Percentiles rank a stretch among this genome's conserved stretches.
Conservation (phyloP, 805 yeast genomes). For the Ogataea corticis region DNA sequence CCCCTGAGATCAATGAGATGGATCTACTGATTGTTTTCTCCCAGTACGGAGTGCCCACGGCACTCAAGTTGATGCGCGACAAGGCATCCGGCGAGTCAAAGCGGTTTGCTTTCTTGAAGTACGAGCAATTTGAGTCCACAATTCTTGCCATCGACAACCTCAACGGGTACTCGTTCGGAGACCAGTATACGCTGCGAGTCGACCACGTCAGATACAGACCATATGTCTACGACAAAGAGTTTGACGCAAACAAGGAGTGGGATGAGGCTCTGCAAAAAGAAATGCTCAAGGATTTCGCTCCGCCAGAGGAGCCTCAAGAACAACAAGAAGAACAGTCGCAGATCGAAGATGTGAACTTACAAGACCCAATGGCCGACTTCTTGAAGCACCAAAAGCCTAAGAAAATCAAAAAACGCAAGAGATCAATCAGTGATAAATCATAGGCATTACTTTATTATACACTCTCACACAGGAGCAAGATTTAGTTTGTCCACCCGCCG, state of each 20-base stretch:
- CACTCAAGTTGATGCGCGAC: conserved; percentile 68
- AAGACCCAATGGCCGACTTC: conserved; percentile 40
- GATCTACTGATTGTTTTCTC: conserved; percentile 80
- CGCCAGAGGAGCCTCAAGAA: conserved; percentile 34
- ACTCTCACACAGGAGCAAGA: not conserved
- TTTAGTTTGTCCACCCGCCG: conserved; percentile 1
- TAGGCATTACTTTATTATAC: not conserved
- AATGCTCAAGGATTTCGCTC: conserved; percentile 47
- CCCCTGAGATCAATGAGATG: conserved; percentile 64
- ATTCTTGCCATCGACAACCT: conserved; percentile 86
- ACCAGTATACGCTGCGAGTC: conserved; percentile 57
- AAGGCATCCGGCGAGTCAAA: conserved; percentile 60
- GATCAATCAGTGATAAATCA: not conserved
- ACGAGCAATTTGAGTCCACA: conserved; percentile 78
- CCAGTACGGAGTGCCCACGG: conserved; percentile 86
- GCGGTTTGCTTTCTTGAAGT: conserved; percentile 82
- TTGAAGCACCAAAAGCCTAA: conserved; percentile 14
- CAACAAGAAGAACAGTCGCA: conserved; percentile 7
- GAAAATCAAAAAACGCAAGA: not conserved
- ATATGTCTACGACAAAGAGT: conserved; percentile 42
- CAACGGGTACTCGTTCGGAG: conserved; percentile 52
- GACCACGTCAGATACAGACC: conserved; percentile 71
- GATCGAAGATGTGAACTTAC: conserved; percentile 15
- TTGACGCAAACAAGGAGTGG: conserved; percentile 43
- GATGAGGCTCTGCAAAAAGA: conserved; percentile 35